Conservation (phyloP, 345 rosid genomes). For the Eucalyptus curtisii region DNA sequence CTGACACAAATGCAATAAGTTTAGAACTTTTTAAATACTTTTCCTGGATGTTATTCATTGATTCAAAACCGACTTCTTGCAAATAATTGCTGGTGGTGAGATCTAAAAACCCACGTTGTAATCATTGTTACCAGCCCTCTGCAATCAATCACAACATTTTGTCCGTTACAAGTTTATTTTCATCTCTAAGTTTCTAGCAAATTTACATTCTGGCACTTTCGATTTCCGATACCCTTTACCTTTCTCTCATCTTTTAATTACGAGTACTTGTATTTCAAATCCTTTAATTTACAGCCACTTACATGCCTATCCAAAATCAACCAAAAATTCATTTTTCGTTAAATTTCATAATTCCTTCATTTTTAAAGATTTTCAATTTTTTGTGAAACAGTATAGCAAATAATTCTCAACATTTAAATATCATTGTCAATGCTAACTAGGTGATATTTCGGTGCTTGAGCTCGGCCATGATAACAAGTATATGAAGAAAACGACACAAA, state of each 20-base stretch:
- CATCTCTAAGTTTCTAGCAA: background rate
- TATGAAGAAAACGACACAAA: too few relatives aligned
- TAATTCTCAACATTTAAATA: background rate
- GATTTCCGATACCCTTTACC: background rate
- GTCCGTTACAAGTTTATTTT: background rate
- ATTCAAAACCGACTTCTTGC: background rate
- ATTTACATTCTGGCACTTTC: background rate
- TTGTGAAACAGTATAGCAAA: background rate
- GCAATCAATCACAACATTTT: too few relatives aligned
- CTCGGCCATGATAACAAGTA: too few relatives aligned
- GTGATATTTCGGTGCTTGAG: too few relatives aligned
- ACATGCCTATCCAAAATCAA: background rate
- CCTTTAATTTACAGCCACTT: background rate
- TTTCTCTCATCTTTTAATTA: background rate
- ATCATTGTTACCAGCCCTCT: too few relatives aligned
- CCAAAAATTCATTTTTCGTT: too few relatives aligned
- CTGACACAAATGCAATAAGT: accelerated
- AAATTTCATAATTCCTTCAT: background rate
- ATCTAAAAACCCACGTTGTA: background rate
- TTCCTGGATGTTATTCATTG: accelerated
- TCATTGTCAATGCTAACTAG: too few relatives aligned
- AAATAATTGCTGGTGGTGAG: background rate
- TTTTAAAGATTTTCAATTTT: background rate
- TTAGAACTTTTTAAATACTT: accelerated
- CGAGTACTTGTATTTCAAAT: background rate